A percentile compares a stretch with the other conserved stretches of the same genome.
Conservation (phyloP, 2,329 filamentous ascomycete species). For the Fonsecaea pedrosoi region DNA sequence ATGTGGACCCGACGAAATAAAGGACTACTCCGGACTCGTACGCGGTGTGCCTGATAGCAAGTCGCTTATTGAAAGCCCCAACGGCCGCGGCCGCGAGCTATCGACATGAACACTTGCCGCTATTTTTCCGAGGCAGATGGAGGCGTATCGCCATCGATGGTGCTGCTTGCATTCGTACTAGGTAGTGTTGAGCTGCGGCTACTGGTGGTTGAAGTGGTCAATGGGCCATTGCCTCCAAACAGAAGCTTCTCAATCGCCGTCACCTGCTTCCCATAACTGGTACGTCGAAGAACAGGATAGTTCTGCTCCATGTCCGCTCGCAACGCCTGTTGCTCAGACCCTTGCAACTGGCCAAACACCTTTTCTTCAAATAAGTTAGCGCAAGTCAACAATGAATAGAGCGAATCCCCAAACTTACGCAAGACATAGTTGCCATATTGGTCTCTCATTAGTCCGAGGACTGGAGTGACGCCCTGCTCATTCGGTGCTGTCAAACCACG, state of each 20-base stretch:
- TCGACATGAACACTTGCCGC: neutral
- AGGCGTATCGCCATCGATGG: slow-evolving; percentile 16
- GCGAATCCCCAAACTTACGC: slow-evolving; percentile 67
- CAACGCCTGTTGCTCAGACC: slow-evolving; percentile 65
- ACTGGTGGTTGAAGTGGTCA: slow-evolving; percentile 53
- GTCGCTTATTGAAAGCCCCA: neutral
- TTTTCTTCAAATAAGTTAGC: slow-evolving; percentile 69
- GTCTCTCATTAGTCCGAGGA: slow-evolving; percentile 83
- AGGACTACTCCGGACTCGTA: neutral
- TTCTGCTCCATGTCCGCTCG: slow-evolving; percentile 69
- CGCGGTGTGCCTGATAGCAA: neutral
- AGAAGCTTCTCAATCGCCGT: slow-evolving; percentile 64
- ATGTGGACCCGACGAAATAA: neutral
- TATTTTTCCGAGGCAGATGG: slow-evolving; percentile 15
- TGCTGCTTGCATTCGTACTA: slow-evolving; percentile 66
- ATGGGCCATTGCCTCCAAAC: slow-evolving; percentile 66
- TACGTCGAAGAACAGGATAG: slow-evolving; percentile 68
- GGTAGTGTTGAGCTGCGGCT: slow-evolving; percentile 71
- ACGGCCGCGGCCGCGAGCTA: too few species aligned
- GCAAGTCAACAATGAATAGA: slow-evolving; percentile 20
- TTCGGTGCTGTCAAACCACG: slow-evolving; percentile 65
- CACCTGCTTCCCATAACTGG: slow-evolving; percentile 70
- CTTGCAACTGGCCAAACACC: slow-evolving; percentile 70
- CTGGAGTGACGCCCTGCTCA: slow-evolving; percentile 70
- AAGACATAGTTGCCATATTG: slow-evolving; percentile 96